Evolutionary conservation across 1,284 basidiomycete genomes (phyloP), one percentile per base, ranked within the genome.

Genomic region (Cronartium ribicola): DNA sequence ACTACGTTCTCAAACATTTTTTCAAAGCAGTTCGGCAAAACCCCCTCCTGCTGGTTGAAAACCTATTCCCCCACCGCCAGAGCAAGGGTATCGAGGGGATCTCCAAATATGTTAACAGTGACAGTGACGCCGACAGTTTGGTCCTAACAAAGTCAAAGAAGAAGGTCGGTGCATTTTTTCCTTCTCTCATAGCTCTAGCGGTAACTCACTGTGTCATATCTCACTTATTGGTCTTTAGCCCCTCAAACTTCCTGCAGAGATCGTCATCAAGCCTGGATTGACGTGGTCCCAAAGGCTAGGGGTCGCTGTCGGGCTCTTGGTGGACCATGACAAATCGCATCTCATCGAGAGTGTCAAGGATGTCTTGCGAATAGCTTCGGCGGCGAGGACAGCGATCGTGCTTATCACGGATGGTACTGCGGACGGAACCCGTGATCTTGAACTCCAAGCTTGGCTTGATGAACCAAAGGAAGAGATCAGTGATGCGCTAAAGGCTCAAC

Each of bases 261-360:
- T 96, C 46, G 85, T 88, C 77, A 88, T 95, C 76, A 90, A 91
- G 84, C 90, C 91, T 78, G 92, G 91, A 11, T 90, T 89, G 81
- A 87, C 89, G n/a, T 90, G 89, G 88, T 92, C 88, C 78, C 89
- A 95, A 80, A 88, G 95, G 81, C 84, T 97, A 69, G 93, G 90
- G 6, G 91, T 95, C 76, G 88, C 88, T 5, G 86, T 96, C 76
- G 87, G 87, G 55, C 85, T 87, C 64, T 84, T 97, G 17, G 82
- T 89, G 4, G 89, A 92, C 63, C 85, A 85, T 17, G 87, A 84
- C 6, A 84, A 89, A 78, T 81, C 83, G 74, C 84, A 85, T 44
- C 83, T 92, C 65, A 85, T 95, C 48, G 85, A 88, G 73, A 93
- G 92, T 90, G 85, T 88, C 65, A 88, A 88, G 78, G 86, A 90